These are phyloP conservation scores for Penicillium antarcticum DNA, from an alignment of 495 filamentous ascomycete genomes.

Conservation along the genomic window DNA sequence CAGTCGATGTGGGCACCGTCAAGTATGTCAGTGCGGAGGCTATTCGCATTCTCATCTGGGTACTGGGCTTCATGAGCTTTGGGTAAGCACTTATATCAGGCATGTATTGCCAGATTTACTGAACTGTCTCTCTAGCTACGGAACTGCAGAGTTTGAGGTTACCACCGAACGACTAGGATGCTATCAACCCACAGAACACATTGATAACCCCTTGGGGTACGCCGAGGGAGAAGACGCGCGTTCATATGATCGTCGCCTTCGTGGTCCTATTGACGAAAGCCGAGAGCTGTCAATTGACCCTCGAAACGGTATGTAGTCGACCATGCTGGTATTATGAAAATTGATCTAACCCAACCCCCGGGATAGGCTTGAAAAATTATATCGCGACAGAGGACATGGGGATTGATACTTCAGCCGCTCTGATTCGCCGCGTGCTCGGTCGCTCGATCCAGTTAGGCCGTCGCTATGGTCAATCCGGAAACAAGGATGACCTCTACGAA, in stretches of 20 bases:
- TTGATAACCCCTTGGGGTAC: constrained; percentile 78
- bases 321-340: neutral
- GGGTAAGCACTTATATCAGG: constrained; percentile 20
- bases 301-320: constrained; percentile 46
- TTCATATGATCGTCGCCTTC: constrained; percentile 73
- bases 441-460: constrained; percentile 71
- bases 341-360: constrained; percentile 1
- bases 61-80: constrained; percentile 59
- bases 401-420: constrained; percentile 71
- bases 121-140: constrained; percentile 53
- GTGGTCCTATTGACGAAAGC: constrained; percentile 75
- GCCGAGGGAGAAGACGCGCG: constrained; percentile 82
- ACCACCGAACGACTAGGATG: constrained; percentile 82
- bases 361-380: constrained; percentile 80
- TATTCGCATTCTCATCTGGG: constrained; percentile 74
- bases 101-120: constrained; percentile 35
- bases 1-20: constrained; percentile 78
- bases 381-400: constrained; percentile 75
- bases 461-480: constrained; percentile 55
- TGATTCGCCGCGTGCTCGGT: constrained; percentile 71
- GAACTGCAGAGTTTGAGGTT: constrained; percentile 89
- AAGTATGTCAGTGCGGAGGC: constrained; percentile 86
- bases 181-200: constrained; percentile 85
- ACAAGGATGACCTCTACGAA: constrained; percentile 77
- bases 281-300: constrained; percentile 74